phyloP scores from a whole-genome alignment of 1,284 basidiomycete species.

The Sporisorium iseilematis-ciliati region DNA sequence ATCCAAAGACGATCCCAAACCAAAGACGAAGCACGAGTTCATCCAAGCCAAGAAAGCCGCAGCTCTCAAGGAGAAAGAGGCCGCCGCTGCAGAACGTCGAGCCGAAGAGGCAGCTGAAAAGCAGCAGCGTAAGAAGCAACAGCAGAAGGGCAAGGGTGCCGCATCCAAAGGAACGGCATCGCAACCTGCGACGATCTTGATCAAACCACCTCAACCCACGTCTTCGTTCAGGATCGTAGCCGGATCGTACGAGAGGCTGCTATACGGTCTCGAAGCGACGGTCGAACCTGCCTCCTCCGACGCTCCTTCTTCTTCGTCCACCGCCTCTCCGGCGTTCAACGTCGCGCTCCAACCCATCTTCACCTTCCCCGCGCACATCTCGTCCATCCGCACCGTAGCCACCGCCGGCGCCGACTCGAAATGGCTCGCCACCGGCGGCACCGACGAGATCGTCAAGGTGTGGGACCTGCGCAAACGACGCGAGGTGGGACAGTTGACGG shows the following conservation, averaged over 20 bases:
- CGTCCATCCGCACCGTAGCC: conserved; percentile 85
- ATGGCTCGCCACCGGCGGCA: conserved; percentile 93
- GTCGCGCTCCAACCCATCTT: conserved; percentile 80
- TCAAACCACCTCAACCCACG: conserved; percentile 46
- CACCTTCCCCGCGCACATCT: conserved; percentile 95
- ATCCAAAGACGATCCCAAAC: conserved; percentile 53
- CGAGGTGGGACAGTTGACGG: conserved; percentile 91
- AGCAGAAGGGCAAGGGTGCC: conserved; percentile 32
- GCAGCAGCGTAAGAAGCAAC: conserved; percentile 32
- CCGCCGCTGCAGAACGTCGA: conserved; percentile 24
- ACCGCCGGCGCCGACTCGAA: conserved; percentile 77
- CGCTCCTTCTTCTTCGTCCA: conserved; percentile 46
- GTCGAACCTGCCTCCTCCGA: conserved; percentile 69
- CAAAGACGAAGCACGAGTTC: conserved; percentile 59
- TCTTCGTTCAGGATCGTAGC: conserved; percentile 82
- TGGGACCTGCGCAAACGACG: conserved; percentile 92
- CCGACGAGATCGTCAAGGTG: conserved; percentile 96
- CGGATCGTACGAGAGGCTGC: conserved; percentile 93
- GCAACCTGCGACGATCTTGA: conserved; percentile 25
- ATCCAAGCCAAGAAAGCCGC: conserved; percentile 55
- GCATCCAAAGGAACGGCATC: conserved; percentile 6
- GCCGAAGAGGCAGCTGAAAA: conserved; percentile 33
- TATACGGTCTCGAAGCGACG: conserved; percentile 87
- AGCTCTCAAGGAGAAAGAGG: conserved; percentile 40
- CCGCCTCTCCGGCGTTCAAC: conserved; percentile 45